Conservation (phyloP, 345 rosid species). For the Mallotus nudiflorus region DNA sequence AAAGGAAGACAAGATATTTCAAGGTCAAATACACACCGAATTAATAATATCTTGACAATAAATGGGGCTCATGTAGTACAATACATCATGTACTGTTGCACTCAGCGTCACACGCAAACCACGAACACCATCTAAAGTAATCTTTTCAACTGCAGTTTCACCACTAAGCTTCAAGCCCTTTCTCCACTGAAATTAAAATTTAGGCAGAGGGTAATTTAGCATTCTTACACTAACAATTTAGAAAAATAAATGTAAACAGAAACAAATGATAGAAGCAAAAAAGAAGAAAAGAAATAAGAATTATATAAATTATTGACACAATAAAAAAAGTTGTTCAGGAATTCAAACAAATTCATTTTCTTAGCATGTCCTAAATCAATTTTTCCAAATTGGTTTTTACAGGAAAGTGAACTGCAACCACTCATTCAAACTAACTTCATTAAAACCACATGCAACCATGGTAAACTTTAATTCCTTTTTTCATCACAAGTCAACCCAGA, state of each 20-base stretch:
- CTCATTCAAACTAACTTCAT: slow-evolving; percentile 2
- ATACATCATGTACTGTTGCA: slow-evolving; percentile 95
- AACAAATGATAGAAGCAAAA: neutral
- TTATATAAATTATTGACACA: neutral
- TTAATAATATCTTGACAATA: slow-evolving; percentile 91
- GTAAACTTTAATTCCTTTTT: neutral
- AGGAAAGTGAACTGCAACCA: slow-evolving; percentile 8
- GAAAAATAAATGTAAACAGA: neutral
- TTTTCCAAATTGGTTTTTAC: neutral
- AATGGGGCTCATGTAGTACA: slow-evolving; percentile 97
- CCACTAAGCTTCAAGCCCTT: slow-evolving; percentile 96
- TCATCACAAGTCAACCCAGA: neutral
- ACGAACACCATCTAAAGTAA: slow-evolving; percentile 92
- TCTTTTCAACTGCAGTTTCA: slow-evolving; percentile 90
- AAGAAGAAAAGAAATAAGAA: neutral
- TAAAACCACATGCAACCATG: neutral
- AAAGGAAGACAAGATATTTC: neutral
- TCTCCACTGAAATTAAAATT: slow-evolving; percentile 70
- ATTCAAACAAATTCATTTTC: neutral
- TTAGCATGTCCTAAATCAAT: neutral
- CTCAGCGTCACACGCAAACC: slow-evolving; percentile 85
- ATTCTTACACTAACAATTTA: neutral
- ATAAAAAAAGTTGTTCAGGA: neutral
- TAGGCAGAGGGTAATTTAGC: neutral
- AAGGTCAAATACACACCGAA: slow-evolving; percentile 51